Evolutionary conservation across 2,329 filamentous ascomycete species (phyloP).

Genomic region (Cladosporium colombiae): DNA sequence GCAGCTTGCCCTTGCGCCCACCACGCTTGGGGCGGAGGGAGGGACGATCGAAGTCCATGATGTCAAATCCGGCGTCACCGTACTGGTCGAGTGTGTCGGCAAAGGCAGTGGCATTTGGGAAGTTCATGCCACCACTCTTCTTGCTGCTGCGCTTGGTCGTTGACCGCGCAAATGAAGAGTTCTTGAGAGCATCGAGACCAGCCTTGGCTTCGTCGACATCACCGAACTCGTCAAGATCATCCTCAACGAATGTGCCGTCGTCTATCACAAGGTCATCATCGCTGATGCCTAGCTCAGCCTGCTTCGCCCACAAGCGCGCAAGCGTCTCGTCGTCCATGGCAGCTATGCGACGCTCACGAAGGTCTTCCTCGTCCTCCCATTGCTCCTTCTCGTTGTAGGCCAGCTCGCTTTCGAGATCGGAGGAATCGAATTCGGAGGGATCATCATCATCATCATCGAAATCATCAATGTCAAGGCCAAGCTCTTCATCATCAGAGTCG

Average conservation of each 20-base stretch:
- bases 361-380: constrained; percentile 44
- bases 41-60: constrained; percentile 79
- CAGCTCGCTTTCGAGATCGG: constrained; percentile 38
- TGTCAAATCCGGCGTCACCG: constrained; percentile 73
- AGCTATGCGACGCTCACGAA: constrained; percentile 42
- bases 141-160: constrained; percentile 22
- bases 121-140: constrained; percentile 38
- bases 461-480: constrained; percentile 28
- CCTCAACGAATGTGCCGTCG: constrained; percentile 37
- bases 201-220: constrained; percentile 35
- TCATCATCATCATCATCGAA: constrained; percentile 39
- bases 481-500: constrained; percentile 22
- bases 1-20: constrained; percentile 53
- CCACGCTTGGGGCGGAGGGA: constrained; percentile 68
- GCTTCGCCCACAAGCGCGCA: constrained; percentile 61
- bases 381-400: constrained; percentile 37
- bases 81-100: constrained; percentile 62
- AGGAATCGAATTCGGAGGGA: constrained; percentile 39
- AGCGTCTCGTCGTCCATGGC: constrained; percentile 61
- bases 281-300: constrained; percentile 64
- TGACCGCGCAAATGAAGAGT: constrained; percentile 19
- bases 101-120: constrained; percentile 57
- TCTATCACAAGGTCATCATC: constrained; percentile 61
- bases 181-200: constrained; percentile 34
- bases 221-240: constrained; percentile 27